phyloP scores from a whole-genome alignment of 768 basidiomycete species.

The Mrakia blollopis region DNA sequence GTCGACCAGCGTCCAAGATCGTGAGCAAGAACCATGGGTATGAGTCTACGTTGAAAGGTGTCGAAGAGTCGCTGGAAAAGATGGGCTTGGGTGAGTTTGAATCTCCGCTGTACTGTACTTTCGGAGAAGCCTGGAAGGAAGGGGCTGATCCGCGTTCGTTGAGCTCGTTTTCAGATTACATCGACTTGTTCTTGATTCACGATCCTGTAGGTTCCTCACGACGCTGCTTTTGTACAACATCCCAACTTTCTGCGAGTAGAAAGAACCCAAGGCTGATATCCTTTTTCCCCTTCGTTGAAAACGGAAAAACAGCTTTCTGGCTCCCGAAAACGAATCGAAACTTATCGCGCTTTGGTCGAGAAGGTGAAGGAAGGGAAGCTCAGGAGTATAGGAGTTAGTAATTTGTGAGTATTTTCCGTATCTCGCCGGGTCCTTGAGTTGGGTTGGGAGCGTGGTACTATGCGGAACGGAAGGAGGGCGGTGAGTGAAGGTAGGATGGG shows the following conservation, averaged over 20 bases:
- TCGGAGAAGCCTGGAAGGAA: no score
- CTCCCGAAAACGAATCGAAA: constrained; percentile 15
- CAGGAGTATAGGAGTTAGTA: constrained; percentile 23
- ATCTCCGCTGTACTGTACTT: no score
- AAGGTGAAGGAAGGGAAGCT: constrained; percentile 30
- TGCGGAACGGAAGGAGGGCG: no score
- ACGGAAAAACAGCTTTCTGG: constrained; percentile 17
- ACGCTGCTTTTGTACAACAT: no score
- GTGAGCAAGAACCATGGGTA: constrained; percentile 25
- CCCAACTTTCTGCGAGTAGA: no score
- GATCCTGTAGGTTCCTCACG: constrained; percentile 27
- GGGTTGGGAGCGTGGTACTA: no score
- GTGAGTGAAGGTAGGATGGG: no score
- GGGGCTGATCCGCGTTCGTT: neutral
- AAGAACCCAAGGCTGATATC: no score
- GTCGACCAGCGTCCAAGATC: constrained; percentile 26
- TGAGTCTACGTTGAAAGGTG: constrained; percentile 21
- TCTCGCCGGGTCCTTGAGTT: no score
- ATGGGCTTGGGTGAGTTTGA: neutral
- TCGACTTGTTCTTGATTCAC: constrained; percentile 32
- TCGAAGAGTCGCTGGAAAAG: constrained; percentile 15
- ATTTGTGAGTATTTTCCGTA: constrained; percentile 8
- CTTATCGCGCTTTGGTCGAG: constrained; percentile 23
- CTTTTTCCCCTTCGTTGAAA: no score
- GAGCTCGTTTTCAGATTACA: neutral